These are phyloP conservation scores for Letharia columbiana DNA, from an alignment of 495 filamentous ascomycete genomes.

Conservation along the genomic window DNA sequence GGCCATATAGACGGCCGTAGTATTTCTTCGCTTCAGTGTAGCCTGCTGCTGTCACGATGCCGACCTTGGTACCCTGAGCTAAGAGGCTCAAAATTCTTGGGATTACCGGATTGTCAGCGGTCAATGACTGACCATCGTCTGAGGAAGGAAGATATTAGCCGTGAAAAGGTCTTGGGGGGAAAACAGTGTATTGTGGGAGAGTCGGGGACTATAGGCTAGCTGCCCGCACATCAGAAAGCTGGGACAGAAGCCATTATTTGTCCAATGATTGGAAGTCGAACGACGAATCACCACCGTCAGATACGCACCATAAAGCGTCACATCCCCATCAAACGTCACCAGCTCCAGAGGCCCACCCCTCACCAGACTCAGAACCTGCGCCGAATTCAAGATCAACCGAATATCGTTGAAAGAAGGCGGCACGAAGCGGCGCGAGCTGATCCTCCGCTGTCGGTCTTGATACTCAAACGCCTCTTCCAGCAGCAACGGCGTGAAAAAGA, in stretches of 20 bases:
- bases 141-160: background rate
- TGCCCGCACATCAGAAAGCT: background rate
- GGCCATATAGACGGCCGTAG: constrained; percentile 72
- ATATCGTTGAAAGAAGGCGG: constrained; percentile 97
- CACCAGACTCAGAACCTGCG: constrained; percentile 80
- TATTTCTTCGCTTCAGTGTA: constrained; percentile 83
- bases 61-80: constrained; percentile 57
- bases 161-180: background rate
- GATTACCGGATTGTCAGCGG: constrained; percentile 66
- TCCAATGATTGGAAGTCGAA: background rate
- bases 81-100: constrained; percentile 63
- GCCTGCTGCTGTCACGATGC: constrained; percentile 93
- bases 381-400: constrained; percentile 84
- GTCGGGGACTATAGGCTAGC: background rate
- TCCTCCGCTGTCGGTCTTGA: constrained; percentile 75
- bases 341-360: constrained; percentile 61
- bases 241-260: background rate
- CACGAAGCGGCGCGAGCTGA: constrained; percentile 87
- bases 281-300: background rate
- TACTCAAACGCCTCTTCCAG: constrained; percentile 85
- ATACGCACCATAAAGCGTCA: constrained; percentile 67
- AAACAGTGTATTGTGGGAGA: background rate
- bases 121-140: constrained; percentile 73
- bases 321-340: constrained; percentile 94
- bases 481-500: constrained; percentile 80